These are phyloP conservation scores for Reticulascus tulasneorum DNA, from an alignment of 2,329 filamentous ascomycete species.

Conservation along the genomic window DNA sequence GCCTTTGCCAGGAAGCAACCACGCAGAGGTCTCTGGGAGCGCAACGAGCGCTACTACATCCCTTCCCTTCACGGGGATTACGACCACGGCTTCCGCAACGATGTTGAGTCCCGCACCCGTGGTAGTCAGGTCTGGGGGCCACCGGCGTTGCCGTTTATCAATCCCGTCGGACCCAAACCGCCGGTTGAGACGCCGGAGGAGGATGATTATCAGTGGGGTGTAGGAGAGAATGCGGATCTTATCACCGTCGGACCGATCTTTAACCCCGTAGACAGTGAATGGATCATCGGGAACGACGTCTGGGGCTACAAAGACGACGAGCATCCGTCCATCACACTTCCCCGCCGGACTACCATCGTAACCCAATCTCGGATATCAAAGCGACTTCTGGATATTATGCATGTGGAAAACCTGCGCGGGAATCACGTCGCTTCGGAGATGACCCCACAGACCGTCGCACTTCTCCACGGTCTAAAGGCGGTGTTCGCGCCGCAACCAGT, in stretches of 20 bases:
- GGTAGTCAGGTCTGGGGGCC: conserved; percentile 64
- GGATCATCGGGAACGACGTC: conserved; percentile 66
- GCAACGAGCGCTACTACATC: conserved; percentile 70
- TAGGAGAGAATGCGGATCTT: conserved; percentile 70
- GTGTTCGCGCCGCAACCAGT: conserved; percentile 76
- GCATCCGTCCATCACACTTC: conserved; percentile 52
- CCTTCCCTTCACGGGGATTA: conserved; percentile 65
- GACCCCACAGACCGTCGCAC: conserved; percentile 68
- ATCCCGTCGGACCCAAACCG: conserved; percentile 60
- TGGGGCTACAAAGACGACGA: conserved; percentile 58
- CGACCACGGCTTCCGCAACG: conserved; percentile 60
- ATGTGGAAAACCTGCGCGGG: conserved; percentile 68
- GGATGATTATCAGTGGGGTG: conserved; percentile 73
- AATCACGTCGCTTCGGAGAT: conserved; percentile 79
- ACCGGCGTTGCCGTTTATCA: conserved; percentile 53
- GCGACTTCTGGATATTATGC: conserved; percentile 70
- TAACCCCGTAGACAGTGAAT: conserved; percentile 67
- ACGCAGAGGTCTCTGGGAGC: conserved; percentile 69
- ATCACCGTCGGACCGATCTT: conserved; percentile 77
- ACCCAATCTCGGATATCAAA: conserved; percentile 72
- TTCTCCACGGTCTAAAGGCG: conserved; percentile 75
- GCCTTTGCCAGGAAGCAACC: conserved; percentile 65
- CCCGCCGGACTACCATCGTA: conserved; percentile 72
- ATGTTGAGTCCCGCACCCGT: conserved; percentile 52
- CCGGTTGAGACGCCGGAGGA: conserved; percentile 52